Conservation (phyloP, 2,329 filamentous ascomycete genomes). For the Xylariaceae sp. region DNA sequence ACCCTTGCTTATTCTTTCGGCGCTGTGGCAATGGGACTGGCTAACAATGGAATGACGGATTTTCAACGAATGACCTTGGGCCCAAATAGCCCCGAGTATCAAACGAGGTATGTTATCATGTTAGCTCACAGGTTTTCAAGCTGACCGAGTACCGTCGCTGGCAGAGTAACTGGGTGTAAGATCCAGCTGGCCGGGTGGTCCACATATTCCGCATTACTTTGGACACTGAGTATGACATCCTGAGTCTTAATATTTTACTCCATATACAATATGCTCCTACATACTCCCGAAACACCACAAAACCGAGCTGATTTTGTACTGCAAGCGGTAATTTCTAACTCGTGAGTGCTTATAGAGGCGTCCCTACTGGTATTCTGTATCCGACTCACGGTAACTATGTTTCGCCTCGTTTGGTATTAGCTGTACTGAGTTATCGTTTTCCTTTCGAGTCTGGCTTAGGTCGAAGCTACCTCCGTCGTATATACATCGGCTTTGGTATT, state of each 20-base stretch:
- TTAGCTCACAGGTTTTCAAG: not conserved
- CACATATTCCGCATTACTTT: conserved; percentile 58
- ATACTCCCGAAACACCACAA: too few species aligned
- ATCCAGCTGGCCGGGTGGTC: conserved; percentile 61
- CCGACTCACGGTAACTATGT: conserved; percentile 49
- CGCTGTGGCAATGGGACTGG: conserved; percentile 54
- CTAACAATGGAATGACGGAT: conserved; percentile 61
- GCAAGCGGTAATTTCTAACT: too few species aligned
- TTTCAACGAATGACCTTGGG: conserved; percentile 51
- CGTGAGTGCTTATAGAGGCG: too few species aligned
- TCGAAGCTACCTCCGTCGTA: conserved; percentile 48
- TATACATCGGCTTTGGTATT: conserved; percentile 54
- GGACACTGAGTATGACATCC: too few species aligned
- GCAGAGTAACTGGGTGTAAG: conserved; percentile 56
- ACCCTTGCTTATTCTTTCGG: conserved; percentile 55
- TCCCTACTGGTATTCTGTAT: conserved; percentile 62
- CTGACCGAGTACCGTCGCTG: not conserved
- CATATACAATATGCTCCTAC: too few species aligned
- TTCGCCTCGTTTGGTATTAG: not conserved
- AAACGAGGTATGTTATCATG: conserved; percentile 32
- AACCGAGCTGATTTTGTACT: too few species aligned
- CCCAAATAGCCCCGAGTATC: conserved; percentile 51
- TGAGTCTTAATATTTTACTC: too few species aligned
- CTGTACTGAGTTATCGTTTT: not conserved
- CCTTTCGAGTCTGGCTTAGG: conserved; percentile 45